These are phyloP conservation scores for Lactarius pseudohatsudake DNA, from an alignment of 768 basidiomycete genomes.

Conservation along the genomic window DNA sequence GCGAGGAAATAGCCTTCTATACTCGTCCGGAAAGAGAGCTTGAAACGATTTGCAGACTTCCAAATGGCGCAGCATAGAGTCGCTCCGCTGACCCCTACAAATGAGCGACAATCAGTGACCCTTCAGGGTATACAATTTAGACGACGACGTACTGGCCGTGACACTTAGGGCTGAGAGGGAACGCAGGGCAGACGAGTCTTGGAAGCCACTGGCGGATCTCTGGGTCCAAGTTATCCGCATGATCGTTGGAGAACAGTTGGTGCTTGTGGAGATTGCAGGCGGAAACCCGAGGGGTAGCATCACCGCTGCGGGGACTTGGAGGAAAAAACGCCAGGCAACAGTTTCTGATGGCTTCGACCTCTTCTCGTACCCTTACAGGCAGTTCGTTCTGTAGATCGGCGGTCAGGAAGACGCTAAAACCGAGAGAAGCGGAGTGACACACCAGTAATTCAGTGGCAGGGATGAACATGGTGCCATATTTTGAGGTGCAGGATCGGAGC, in stretches of 20 bases:
- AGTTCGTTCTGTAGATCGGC: slow-evolving; percentile 1
- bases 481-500: not conserved
- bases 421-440: not conserved
- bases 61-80: slow-evolving; percentile 7
- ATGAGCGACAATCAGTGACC: not conserved
- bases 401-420: not conserved
- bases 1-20: not conserved
- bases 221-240: slow-evolving; percentile 3
- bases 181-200: slow-evolving; percentile 15
- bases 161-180: slow-evolving; percentile 6
- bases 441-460: slow-evolving; percentile 12
- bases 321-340: slow-evolving; percentile 3
- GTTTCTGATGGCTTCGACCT: slow-evolving; percentile 1
- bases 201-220: slow-evolving; percentile 24
- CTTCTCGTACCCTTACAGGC: slow-evolving; percentile 16
- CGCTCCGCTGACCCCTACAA: not conserved
- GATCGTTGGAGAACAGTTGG: slow-evolving; percentile 18
- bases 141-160: slow-evolving; percentile 4
- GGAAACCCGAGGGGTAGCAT: not conserved
- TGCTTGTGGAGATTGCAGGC: slow-evolving; percentile 8
- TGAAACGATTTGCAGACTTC: slow-evolving; percentile 2
- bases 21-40: slow-evolving; percentile 2
- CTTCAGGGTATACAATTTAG: too few species aligned
- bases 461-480: not conserved
- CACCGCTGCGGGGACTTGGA: not conserved